phyloP scores from a whole-genome alignment of 2,329 filamentous ascomycete species.

The Fusarium pseudocircinatum region DNA sequence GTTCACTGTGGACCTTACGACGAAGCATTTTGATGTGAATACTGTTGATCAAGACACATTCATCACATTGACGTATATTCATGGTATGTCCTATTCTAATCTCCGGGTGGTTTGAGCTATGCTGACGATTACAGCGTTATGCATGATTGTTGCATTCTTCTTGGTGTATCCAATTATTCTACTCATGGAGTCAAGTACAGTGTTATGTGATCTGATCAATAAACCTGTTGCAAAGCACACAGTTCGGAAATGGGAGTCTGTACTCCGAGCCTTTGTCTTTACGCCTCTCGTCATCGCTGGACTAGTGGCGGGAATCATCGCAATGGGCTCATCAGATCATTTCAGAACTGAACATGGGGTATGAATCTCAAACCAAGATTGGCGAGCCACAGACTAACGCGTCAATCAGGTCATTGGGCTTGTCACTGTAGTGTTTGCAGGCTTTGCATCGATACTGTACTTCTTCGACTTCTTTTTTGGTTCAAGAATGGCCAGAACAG shows the following conservation, averaged over 20 bases:
- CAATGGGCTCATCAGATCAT: conserved; percentile 6
- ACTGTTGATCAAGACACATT: conserved; percentile 4
- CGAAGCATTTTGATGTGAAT: not conserved
- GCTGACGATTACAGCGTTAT: not conserved
- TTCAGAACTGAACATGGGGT: conserved; percentile 13
- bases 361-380: accelerated
- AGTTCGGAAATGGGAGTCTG: conserved; percentile 12
- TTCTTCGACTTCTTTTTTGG: conserved; percentile 14
- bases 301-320: not conserved
- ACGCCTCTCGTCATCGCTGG: conserved; percentile 7
- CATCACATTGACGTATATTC: not conserved
- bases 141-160: conserved; percentile 6
- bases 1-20: not conserved
- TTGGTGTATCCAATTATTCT: conserved; percentile 1
- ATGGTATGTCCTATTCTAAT: not conserved
- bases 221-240: conserved; percentile 4
- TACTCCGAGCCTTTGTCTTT: not conserved
- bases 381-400: accelerated
- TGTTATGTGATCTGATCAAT: conserved; percentile 19
- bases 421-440: not conserved
- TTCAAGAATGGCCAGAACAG: not conserved
- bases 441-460: not conserved
- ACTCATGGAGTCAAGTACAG: not conserved
- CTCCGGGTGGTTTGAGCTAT: accelerated
- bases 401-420: not conserved